phyloP scores from a whole-genome alignment of 345 rosid genomes.

The Pistacia integerrima region DNA sequence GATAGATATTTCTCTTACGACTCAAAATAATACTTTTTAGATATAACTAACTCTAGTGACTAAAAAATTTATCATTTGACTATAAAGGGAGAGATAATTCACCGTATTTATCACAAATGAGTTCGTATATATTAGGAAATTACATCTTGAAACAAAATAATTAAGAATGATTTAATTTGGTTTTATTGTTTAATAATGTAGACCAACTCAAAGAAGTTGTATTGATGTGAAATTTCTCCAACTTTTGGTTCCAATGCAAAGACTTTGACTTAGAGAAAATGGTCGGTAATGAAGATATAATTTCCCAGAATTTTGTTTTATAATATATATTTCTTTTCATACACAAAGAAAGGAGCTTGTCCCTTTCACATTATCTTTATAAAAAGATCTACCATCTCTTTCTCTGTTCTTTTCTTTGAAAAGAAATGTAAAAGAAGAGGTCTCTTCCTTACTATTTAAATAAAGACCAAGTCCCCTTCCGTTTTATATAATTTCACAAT shows the following conservation, averaged over 20 bases:
- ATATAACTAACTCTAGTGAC: too few relatives aligned
- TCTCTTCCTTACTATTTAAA: background rate
- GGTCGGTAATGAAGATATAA: background rate
- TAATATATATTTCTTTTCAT: background rate
- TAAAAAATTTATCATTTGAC: too few relatives aligned
- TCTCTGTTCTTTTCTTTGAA: background rate
- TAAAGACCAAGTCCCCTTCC: background rate
- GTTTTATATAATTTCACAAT: background rate
- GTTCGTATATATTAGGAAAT: too few relatives aligned
- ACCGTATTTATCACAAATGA: too few relatives aligned
- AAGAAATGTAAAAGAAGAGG: background rate
- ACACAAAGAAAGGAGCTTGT: background rate
- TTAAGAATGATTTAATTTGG: too few relatives aligned
- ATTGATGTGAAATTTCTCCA: slow-evolving; percentile 23
- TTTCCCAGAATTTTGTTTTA: slow-evolving; percentile 8
- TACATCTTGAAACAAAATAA: too few relatives aligned
- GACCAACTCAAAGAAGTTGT: slow-evolving; percentile 4
- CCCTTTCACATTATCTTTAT: slow-evolving; percentile 15
- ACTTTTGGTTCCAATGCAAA: slow-evolving; percentile 11
- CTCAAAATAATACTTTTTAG: too few relatives aligned
- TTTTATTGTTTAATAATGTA: background rate
- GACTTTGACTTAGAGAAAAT: slow-evolving; percentile 14
- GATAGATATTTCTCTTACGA: too few relatives aligned
- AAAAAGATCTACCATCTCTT: background rate
- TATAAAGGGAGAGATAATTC: too few relatives aligned